Percentiles rank a stretch among this genome's conserved stretches.
These are phyloP conservation scores for Trichoderma arundinaceum DNA, from an alignment of 2,329 filamentous ascomycete genomes.

Conservation along the genomic window DNA sequence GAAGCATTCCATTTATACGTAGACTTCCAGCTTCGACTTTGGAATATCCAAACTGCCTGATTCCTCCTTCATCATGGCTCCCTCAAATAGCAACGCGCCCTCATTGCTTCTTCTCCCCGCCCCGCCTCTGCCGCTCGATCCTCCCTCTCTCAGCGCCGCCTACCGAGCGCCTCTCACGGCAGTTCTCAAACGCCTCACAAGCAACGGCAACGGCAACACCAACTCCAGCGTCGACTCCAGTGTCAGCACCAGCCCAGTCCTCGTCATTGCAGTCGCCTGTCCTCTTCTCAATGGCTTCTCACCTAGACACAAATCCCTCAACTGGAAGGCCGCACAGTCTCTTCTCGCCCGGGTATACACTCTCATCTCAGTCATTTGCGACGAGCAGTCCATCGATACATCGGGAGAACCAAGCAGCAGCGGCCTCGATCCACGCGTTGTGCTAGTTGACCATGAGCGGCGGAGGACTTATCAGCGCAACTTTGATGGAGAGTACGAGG, in stretches of 20 bases:
- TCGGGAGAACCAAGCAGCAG: conserved; percentile 51
- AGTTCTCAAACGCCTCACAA: conserved; percentile 57
- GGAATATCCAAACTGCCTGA: neutral
- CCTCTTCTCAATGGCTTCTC: conserved; percentile 63
- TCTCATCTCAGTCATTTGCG: conserved; percentile 74
- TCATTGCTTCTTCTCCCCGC: conserved; percentile 68
- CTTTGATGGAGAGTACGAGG: conserved; percentile 46
- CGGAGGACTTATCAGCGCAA: conserved; percentile 43
- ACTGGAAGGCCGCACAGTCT: conserved; percentile 73
- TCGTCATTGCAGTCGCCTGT: conserved; percentile 65
- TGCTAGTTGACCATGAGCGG: conserved; percentile 70
- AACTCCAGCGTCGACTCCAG: conserved; percentile 33
- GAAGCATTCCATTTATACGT: too few relatives aligned
- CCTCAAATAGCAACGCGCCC: conserved; percentile 37
- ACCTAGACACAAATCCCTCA: conserved; percentile 50
- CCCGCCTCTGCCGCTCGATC: conserved; percentile 62
- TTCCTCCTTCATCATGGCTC: conserved; percentile 17
- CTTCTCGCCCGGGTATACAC: conserved; percentile 79
- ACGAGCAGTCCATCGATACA: conserved; percentile 63
- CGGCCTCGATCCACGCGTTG: conserved; percentile 75
- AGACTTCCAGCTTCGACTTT: neutral
- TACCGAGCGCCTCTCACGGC: conserved; percentile 65
- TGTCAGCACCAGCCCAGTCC: conserved; percentile 42
- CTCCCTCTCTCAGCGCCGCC: conserved; percentile 59
- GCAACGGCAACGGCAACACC: neutral